A percentile compares a stretch with the other conserved stretches of the same genome.
These are phyloP conservation scores for Ilyonectria mors-panacis DNA, from an alignment of 2,329 filamentous ascomycete genomes.

Conservation along the genomic window DNA sequence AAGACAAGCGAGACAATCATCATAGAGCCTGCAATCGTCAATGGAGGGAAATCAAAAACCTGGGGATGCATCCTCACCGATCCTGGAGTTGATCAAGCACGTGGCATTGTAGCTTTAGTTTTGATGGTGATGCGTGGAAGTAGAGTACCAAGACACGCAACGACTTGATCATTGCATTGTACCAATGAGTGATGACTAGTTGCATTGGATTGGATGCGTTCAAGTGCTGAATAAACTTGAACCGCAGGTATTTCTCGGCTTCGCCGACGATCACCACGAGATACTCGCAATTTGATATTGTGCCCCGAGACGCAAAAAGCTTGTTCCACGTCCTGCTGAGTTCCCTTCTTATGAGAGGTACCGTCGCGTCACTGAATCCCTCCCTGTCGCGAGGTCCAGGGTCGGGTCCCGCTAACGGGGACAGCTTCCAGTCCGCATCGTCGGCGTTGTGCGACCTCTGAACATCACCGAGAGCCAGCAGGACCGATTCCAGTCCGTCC, in stretches of 20 bases:
- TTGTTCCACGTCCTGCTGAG: constrained; percentile 25
- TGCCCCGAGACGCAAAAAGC: constrained; percentile 25
- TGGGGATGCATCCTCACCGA: constrained; percentile 7
- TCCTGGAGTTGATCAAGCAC: constrained; percentile 29
- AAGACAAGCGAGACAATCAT: constrained; percentile 33
- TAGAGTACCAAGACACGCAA: constrained; percentile 31
- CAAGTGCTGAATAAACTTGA: constrained; percentile 31
- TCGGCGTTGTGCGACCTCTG: constrained; percentile 28
- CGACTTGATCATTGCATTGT: constrained; percentile 29
- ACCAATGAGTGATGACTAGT: constrained; percentile 27
- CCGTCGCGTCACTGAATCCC: constrained; percentile 31
- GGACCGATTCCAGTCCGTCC: constrained; percentile 28
- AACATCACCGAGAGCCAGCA: constrained; percentile 29
- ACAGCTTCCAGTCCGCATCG: constrained; percentile 26
- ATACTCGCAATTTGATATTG: constrained; percentile 26
- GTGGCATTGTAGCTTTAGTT: constrained; percentile 29
- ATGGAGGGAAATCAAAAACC: not conserved
- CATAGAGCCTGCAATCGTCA: constrained; percentile 27
- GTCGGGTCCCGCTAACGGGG: constrained; percentile 16
- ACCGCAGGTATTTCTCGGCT: constrained; percentile 21
- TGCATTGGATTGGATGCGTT: constrained; percentile 34
- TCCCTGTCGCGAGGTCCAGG: constrained; percentile 26
- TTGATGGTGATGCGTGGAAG: constrained; percentile 25
- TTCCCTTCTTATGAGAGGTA: constrained; percentile 30
- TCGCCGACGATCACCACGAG: constrained; percentile 29